Conservation (phyloP, 2,329 filamentous ascomycete genomes). For the Chlorencoelia australis region DNA sequence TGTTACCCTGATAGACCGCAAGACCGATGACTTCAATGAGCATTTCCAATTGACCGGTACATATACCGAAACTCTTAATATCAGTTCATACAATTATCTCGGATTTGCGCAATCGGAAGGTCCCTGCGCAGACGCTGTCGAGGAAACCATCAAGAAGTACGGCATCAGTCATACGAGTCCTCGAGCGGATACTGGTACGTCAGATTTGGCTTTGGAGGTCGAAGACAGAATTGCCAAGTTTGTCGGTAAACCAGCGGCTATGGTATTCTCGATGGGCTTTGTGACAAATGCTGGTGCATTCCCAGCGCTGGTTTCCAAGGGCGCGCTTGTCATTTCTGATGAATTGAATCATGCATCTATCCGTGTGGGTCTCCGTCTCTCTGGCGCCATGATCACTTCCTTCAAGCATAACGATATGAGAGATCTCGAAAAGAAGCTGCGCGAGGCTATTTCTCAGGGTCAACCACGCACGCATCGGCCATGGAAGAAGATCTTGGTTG, state of each 20-base stretch:
- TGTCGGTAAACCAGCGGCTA: slow-evolving; percentile 86
- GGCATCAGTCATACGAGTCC: slow-evolving; percentile 76
- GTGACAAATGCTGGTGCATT: slow-evolving; percentile 92
- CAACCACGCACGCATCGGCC: slow-evolving; percentile 96
- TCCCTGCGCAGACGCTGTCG: slow-evolving; percentile 86
- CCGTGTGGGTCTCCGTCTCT: slow-evolving; percentile 85
- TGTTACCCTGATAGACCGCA: slow-evolving; percentile 87
- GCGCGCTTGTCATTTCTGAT: slow-evolving; percentile 89
- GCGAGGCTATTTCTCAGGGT: slow-evolving; percentile 90
- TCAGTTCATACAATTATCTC: slow-evolving; percentile 99
- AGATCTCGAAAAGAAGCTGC: slow-evolving; percentile 74
- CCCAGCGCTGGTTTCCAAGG: slow-evolving; percentile 84
- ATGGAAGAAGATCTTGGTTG: slow-evolving; percentile 98
- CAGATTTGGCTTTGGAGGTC: slow-evolving; percentile 79
- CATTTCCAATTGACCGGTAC: slow-evolving; percentile 85
- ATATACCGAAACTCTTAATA: slow-evolving; percentile 87
- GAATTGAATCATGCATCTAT: slow-evolving; percentile 98
- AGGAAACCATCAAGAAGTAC: slow-evolving; percentile 75
- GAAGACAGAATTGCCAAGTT: slow-evolving; percentile 84
- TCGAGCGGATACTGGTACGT: slow-evolving; percentile 73
- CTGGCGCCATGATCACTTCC: slow-evolving; percentile 86
- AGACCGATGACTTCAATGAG: slow-evolving; percentile 83
- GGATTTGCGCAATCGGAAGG: slow-evolving; percentile 97
- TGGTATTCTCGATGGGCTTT: slow-evolving; percentile 99
- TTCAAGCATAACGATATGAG: slow-evolving; percentile 98